Conservation (phyloP, 805 yeast species). For the Kluyveromyces lactis region DNA sequence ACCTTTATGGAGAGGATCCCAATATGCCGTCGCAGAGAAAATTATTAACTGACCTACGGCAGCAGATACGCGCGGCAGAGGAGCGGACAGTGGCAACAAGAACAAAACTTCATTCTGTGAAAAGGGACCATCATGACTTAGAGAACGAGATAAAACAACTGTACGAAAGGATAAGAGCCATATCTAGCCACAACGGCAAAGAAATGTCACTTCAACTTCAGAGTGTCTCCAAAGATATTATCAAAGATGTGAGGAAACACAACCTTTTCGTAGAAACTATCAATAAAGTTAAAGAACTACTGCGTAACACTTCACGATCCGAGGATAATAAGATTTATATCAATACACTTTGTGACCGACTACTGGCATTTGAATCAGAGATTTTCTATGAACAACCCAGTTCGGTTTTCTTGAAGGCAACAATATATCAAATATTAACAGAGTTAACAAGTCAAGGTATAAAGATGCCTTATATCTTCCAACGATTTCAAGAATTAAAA, state of each 20-base stretch:
- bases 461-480: constrained; percentile 1
- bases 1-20: not conserved
- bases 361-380: not conserved
- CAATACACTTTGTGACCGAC: not conserved
- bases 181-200: not conserved
- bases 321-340: constrained; percentile 1
- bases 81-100: not conserved
- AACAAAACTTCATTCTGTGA: not conserved
- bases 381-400: not conserved
- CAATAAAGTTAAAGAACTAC: not conserved
- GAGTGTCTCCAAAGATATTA: not conserved
- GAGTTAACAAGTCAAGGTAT: constrained; percentile 3
- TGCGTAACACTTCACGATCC: not conserved
- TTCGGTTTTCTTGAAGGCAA: not conserved
- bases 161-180: not conserved
- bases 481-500: constrained; percentile 1
- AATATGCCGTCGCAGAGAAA: not conserved
- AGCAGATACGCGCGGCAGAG: not conserved
- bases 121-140: not conserved
- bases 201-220: not conserved
- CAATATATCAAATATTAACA: not conserved
- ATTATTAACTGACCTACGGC: not conserved
- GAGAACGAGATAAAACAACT: not conserved
- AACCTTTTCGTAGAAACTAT: constrained; percentile 1
- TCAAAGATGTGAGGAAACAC: not conserved